phyloP scores from a whole-genome alignment of 176 grass and related monocot genomes.

The Poa annua region DNA sequence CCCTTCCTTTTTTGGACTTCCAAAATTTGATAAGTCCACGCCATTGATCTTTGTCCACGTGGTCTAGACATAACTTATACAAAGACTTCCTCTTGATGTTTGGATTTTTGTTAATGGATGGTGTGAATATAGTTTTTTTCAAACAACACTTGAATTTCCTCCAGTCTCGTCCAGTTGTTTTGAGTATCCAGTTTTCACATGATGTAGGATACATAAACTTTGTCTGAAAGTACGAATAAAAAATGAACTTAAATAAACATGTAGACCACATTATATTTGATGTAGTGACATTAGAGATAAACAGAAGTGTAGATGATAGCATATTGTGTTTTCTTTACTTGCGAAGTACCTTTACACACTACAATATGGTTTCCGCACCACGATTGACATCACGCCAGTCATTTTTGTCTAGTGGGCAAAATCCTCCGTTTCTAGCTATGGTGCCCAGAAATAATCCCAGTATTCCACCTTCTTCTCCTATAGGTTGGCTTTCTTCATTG shows the following conservation, averaged over 20 bases:
- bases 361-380: neutral
- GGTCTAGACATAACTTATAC: constrained; percentile 23
- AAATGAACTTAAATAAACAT: neutral
- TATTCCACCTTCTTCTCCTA: neutral
- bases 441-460: neutral
- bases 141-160: neutral
- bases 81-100: neutral
- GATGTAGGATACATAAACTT: neutral
- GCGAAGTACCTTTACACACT: neutral
- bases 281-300: too few species aligned
- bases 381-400: neutral
- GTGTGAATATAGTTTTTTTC: neutral
- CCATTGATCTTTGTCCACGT: constrained; percentile 7
- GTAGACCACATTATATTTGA: too few species aligned
- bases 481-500: too few species aligned
- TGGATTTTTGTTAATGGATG: neutral
- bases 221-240: neutral
- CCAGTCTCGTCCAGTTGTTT: neutral
- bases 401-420: neutral
- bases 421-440: neutral
- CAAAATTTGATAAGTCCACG: constrained; percentile 13
- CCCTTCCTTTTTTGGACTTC: constrained; percentile 33
- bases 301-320: too few species aligned
- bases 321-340: neutral
- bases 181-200: constrained; percentile 1